Evolutionary conservation across 345 rosid genomes (phyloP), one percentile per base, ranked within the genome.

Genomic region (Camelina hispida): DNA sequence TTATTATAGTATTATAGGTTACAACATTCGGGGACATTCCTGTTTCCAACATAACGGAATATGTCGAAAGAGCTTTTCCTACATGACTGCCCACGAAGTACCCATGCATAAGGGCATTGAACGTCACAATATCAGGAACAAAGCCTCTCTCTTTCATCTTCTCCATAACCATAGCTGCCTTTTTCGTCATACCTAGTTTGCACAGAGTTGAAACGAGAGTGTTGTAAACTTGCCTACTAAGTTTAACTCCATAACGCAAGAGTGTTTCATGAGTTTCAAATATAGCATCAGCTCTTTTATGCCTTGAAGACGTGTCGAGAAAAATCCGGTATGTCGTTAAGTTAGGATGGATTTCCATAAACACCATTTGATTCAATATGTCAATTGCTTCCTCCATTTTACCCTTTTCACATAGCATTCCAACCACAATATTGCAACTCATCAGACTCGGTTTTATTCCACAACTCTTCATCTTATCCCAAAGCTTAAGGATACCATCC

Each of bases 161-260:
- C 52, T 75, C 60, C 68, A 89, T 68, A 9, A 88, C 89, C 58
- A 72, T 79, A 38, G 72, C 78, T 61, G 98, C 97, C 80, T 82
- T 84, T 71, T 28, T 75, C 34, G 97, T 90, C 97, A 94, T 94
- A 54, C 95, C 87, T 40, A 84, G 76, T 83, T 89, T 84, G 84
- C 97, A 88, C 35, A 88, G 85, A 56, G 82, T 81, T 17, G 80
- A 67, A 56, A 89, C 82, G 37, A 94, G 93, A 76, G 82, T 81
- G 79, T 88, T 90, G 77, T 83, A 94, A 78, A 83, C 82, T 73
- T 79, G 79, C 57, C 7, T 80, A 71, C 85, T 79, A 79, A 84
- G 84, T 69, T 82, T 77, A 54, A 91, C 84, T 62, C 96, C 89
- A 85, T 71, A 81, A 60, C 70, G 52, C 37, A 85, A 65, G 59